Evolutionary conservation across 2,329 filamentous ascomycete species (phyloP).

Genomic region (Penicillium thymicola): DNA sequence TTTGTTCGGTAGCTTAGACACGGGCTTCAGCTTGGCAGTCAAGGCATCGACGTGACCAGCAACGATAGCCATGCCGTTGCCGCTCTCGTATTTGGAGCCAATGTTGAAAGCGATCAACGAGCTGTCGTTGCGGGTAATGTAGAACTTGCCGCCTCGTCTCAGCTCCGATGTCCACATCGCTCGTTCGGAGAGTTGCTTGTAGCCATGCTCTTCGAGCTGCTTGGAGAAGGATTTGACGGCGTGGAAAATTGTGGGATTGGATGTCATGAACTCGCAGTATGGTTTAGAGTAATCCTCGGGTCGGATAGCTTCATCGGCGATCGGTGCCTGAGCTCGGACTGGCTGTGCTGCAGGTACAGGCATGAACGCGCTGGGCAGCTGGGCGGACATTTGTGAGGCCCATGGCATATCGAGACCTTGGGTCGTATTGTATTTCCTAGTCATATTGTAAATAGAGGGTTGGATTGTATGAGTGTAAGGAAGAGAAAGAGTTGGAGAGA

Average conservation of each 20-base stretch:
- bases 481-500: slow-evolving; percentile 7
- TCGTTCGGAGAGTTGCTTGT: slow-evolving; percentile 70
- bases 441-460: slow-evolving; percentile 24
- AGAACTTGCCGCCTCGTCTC: slow-evolving; percentile 82
- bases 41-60: slow-evolving; percentile 92
- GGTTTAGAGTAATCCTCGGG: slow-evolving; percentile 71
- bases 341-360: slow-evolving; percentile 14
- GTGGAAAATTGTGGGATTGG: slow-evolving; percentile 93
- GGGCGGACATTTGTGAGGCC: slow-evolving; percentile 30
- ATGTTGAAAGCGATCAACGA: slow-evolving; percentile 82
- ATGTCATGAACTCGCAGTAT: slow-evolving; percentile 80
- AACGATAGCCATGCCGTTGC: slow-evolving; percentile 83
- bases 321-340: slow-evolving; percentile 16
- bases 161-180: slow-evolving; percentile 73
- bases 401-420: slow-evolving; percentile 29
- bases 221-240: slow-evolving; percentile 74
- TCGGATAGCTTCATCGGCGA: slow-evolving; percentile 22
- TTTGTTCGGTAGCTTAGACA: slow-evolving; percentile 78
- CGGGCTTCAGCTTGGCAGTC: slow-evolving; percentile 85
- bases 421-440: slow-evolving; percentile 27
- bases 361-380: slow-evolving; percentile 23
- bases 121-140: slow-evolving; percentile 77
- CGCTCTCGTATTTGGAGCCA: slow-evolving; percentile 74
- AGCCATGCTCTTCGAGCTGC: slow-evolving; percentile 70
- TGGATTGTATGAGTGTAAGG: neutral